Evolutionary conservation across 2,329 filamentous ascomycete genomes (phyloP), one percentile per base, ranked within the genome.

Genomic region (Talaromyces sp.): DNA sequence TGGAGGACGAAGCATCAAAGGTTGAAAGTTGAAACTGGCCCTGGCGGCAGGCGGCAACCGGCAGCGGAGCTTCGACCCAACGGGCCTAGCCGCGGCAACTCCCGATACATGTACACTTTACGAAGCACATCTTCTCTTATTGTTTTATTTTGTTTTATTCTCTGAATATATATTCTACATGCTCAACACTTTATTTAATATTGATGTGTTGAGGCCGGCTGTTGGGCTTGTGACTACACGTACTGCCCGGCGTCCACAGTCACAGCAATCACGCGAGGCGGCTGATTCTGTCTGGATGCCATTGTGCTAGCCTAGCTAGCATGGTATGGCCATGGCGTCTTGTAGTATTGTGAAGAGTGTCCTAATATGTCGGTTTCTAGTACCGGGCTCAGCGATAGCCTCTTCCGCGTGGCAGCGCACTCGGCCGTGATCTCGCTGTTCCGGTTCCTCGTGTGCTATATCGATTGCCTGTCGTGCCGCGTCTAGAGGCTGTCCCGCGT

Each of bases 401-500:
- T 61, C 74, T 74, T 7, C 75, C 77, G 60, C 76, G 71, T 23
- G 77, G 75, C 51, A 78, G 65, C 34, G 72, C 75, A 57, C 76
- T 78, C 5, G 73, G 66, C 30, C 76, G 75, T 61, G 66, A 68
- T 47, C 74, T 69, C 44, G 60, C 68, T 31, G 73, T 64, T 47
- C 61, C 61, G 8, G 44, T 28, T 12, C 76, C 75, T 69, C 76
- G 67, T 14, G 75, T 77, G 18, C 74, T 64, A 69, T 78, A 75
- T 31, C 75, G 74, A 61, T 72, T 65, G 59, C 67, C 57, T 54
- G 68, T 68, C 14, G 65, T 67, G 18, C 73, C 72, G 18, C 73
- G 69, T 10, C 68, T 64, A 3, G 69, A 68, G 12, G 64, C 55
- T 34, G 66, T 65, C 61, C 66, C 65, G 30, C 63, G 67, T 58